Base-by-base conservation (phyloP, 345 rosid genomes). In the Rubroshorea leprosula region DNA sequence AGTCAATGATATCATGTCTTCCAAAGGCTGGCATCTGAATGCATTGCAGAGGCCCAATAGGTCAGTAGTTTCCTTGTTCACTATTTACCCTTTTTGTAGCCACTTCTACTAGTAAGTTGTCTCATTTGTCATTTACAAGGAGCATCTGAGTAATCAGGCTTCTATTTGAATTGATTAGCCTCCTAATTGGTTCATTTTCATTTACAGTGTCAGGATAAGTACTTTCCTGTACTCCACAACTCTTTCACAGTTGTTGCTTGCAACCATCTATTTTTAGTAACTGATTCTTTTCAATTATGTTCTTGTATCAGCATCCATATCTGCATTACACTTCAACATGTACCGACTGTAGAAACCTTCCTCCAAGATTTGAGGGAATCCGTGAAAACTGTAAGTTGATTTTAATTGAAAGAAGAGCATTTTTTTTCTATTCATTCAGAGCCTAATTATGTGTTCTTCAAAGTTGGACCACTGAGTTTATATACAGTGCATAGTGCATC, bases 21-120 rank as follows among this genome's bases (percentile, higher is more conserved):
- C 83, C 49, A 87, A 85, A 81, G 94, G 99, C 62, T 92, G 97
- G 99, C 97, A 92, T 78, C 71, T 89, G 72, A 92, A 89, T 67
- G 94, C 99, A 0, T 68, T 86, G 64, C 94, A 89, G 77, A 83
- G 89, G 79, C 99, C 99, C 26, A 86, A 92, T 71, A 83, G 96
- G 98, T 89, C 69, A 59, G 19, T 8, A 20, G 23, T 12, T 26
- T 14, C 25, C 7, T 20, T 52, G 21, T 39, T 51, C 18, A 23
- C 35, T 46, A 9, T 5, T 45, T 44, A 2, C 47, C n/a, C 47
- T 52, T 5, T 9, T 38, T 3, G 47, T 44, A 1, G 14, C 47
- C 47, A 3, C 41, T 44, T 44, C 18, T 13, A 44, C 6, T 9
- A 9, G 47, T 5, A 44, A 13, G 16, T 16, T 14, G 2, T 1